Conservation (phyloP, 1,284 basidiomycete genomes). For the Xerocomus amazonicus region DNA sequence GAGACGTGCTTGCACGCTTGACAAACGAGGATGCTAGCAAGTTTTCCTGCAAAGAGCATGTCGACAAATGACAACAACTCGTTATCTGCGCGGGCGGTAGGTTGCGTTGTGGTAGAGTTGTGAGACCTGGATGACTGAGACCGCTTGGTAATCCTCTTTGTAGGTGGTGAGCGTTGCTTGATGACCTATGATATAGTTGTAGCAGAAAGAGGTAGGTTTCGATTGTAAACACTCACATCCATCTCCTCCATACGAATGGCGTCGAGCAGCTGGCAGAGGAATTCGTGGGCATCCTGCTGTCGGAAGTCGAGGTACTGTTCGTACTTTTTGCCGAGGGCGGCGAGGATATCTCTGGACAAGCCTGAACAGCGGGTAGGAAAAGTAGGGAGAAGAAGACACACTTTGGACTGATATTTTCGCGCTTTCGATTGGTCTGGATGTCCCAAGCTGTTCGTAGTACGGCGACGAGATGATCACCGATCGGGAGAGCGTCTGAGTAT, state of each 20-base stretch:
- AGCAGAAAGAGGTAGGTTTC: not conserved
- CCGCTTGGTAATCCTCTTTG: constrained; percentile 20
- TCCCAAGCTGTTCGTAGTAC: constrained; percentile 60
- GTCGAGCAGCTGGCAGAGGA: constrained; percentile 84
- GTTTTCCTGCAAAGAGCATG: constrained; percentile 83
- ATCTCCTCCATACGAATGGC: constrained; percentile 94
- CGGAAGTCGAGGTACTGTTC: constrained; percentile 90
- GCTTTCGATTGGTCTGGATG: constrained; percentile 46
- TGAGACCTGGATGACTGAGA: constrained; percentile 2
- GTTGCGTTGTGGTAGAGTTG: constrained; percentile 22
- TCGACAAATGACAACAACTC: constrained; percentile 76
- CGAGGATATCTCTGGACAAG: constrained; percentile 52
- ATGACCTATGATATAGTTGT: constrained; percentile 51
- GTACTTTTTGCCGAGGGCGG: constrained; percentile 77
- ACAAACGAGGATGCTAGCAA: constrained; percentile 89
- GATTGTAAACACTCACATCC: constrained; percentile 58
- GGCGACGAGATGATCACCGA: constrained; percentile 59
- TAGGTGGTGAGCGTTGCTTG: constrained; percentile 61
- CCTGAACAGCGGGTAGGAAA: not conserved
- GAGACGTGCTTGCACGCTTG: constrained; percentile 91
- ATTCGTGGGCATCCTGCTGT: constrained; percentile 95
- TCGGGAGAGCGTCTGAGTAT: constrained; percentile 57
- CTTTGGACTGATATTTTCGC: constrained; percentile 62
- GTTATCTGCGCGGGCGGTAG: constrained; percentile 30
- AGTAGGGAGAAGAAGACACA: constrained; percentile 21